Evolutionary conservation across 1,284 basidiomycete genomes (phyloP).

Genomic region (Somion occarium): DNA sequence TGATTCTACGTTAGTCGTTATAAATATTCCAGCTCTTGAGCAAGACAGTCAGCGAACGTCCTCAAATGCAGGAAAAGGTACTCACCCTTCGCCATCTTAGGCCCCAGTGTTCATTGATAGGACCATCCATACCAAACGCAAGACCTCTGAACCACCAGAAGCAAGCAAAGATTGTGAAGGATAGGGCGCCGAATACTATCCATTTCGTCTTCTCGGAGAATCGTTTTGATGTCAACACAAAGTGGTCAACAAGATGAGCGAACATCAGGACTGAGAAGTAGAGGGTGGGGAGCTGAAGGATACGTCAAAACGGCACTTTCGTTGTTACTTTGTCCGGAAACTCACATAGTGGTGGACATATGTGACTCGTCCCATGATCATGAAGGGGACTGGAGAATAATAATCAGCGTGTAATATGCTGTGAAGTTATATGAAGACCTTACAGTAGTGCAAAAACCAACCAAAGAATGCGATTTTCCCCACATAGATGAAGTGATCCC

Average conservation of each 20-base stretch:
- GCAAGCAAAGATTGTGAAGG: slow-evolving; percentile 59
- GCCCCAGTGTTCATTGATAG: slow-evolving; percentile 76
- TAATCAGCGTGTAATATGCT: not conserved
- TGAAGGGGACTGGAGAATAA: slow-evolving; percentile 71
- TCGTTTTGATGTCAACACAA: slow-evolving; percentile 75
- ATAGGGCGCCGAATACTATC: slow-evolving; percentile 64
- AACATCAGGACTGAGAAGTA: slow-evolving; percentile 95
- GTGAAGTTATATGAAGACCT: slow-evolving; percentile 24
- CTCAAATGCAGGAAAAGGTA: slow-evolving; percentile 8
- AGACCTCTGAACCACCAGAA: slow-evolving; percentile 96
- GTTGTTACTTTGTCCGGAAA: not conserved
- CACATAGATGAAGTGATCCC: slow-evolving; percentile 94
- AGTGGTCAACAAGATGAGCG: slow-evolving; percentile 89
- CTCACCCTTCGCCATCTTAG: slow-evolving; percentile 78
- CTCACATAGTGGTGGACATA: slow-evolving; percentile 87
- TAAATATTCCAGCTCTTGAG: slow-evolving; percentile 39
- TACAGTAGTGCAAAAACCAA: slow-evolving; percentile 90
- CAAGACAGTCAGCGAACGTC: slow-evolving; percentile 5
- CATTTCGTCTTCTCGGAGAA: slow-evolving; percentile 62
- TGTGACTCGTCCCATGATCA: slow-evolving; percentile 94
- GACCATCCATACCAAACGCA: slow-evolving; percentile 86
- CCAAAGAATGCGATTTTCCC: slow-evolving; percentile 89
- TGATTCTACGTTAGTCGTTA: too few species aligned
- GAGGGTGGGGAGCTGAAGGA: slow-evolving; percentile 78
- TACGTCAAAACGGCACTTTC: slow-evolving; percentile 1